These are phyloP conservation scores for Blastobotrys illinoisensis DNA, from an alignment of 1,139 yeast genomes.

Conservation along the genomic window DNA sequence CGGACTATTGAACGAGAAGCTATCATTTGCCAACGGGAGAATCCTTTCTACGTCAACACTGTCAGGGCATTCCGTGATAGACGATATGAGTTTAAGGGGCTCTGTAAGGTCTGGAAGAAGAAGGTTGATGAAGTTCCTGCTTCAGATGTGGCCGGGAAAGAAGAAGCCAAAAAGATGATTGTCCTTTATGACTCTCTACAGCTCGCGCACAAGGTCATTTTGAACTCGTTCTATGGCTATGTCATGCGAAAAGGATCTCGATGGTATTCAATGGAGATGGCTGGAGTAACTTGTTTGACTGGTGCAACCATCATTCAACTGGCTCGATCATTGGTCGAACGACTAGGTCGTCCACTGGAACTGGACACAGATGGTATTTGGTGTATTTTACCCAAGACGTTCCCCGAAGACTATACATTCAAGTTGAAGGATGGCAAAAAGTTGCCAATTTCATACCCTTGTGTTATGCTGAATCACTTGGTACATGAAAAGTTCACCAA, in stretches of 20 bases:
- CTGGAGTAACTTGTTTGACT: constrained; percentile 95
- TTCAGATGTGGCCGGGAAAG: constrained; percentile 53
- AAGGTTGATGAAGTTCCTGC: constrained; percentile 55
- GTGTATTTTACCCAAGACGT: constrained; percentile 92
- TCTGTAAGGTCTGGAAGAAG: constrained; percentile 92
- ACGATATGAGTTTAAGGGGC: constrained; percentile 89
- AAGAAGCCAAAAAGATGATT: constrained; percentile 91
- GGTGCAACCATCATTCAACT: constrained; percentile 97
- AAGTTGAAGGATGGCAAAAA: constrained; percentile 72
- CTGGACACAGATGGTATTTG: constrained; percentile 99
- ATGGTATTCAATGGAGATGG: constrained; percentile 99
- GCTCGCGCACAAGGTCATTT: constrained; percentile 92
- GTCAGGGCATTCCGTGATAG: constrained; percentile 94
- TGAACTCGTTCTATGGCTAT: constrained; percentile 95
- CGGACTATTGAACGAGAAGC: constrained; percentile 88
- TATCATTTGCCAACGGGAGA: constrained; percentile 93
- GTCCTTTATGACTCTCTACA: constrained; percentile 92
- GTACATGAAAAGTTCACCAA: constrained; percentile 91
- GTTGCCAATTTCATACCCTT: constrained; percentile 79
- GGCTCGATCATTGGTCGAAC: constrained; percentile 91
- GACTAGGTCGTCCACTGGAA: constrained; percentile 92
- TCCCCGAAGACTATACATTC: constrained; percentile 83
- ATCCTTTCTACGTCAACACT: constrained; percentile 93
- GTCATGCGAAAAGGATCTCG: constrained; percentile 99
- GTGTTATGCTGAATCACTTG: constrained; percentile 90